phyloP scores from a whole-genome alignment of 1,284 basidiomycete genomes.

The Cryptococcus floricola region DNA sequence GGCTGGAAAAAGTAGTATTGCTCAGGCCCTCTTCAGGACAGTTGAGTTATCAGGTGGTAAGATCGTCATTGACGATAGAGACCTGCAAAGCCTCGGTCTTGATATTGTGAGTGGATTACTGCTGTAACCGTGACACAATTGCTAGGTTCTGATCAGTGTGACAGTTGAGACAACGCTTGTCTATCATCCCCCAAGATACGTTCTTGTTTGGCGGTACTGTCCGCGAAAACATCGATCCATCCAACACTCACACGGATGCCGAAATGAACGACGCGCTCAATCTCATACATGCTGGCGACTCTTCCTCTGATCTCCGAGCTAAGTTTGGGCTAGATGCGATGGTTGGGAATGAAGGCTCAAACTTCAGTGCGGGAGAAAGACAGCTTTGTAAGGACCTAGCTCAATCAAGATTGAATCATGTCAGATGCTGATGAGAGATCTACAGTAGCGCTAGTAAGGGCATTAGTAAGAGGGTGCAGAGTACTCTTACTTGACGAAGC shows the following conservation, averaged over 20 bases:
- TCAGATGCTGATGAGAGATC: background rate
- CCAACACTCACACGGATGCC: conserved; percentile 55
- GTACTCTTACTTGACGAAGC: conserved; percentile 61
- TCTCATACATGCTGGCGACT: conserved; percentile 45
- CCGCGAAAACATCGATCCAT: conserved; percentile 52
- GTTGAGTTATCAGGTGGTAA: conserved; percentile 58
- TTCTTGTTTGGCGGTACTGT: conserved; percentile 41
- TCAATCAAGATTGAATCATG: background rate
- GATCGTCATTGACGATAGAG: conserved; percentile 62
- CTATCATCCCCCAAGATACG: conserved; percentile 56
- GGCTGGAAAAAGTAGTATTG: conserved; percentile 57
- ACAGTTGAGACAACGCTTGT: conserved; percentile 57
- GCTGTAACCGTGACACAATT: background rate
- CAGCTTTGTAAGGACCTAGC: conserved; percentile 21
- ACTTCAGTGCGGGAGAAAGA: conserved; percentile 56
- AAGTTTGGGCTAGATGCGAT: conserved; percentile 58
- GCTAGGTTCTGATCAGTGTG: background rate
- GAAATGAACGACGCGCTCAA: conserved; percentile 55
- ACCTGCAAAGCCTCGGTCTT: conserved; percentile 58
- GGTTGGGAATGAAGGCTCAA: conserved; percentile 37
- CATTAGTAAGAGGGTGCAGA: conserved; percentile 64
- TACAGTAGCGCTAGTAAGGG: conserved; percentile 61
- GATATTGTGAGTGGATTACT: conserved; percentile 37
- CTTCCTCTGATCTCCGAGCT: conserved; percentile 5
- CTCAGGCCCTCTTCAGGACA: conserved; percentile 64